Percentiles rank a stretch among this genome's conserved stretches.
phyloP scores from a whole-genome alignment of 163 green algal species.

The Scenedesmus sp. region DNA sequence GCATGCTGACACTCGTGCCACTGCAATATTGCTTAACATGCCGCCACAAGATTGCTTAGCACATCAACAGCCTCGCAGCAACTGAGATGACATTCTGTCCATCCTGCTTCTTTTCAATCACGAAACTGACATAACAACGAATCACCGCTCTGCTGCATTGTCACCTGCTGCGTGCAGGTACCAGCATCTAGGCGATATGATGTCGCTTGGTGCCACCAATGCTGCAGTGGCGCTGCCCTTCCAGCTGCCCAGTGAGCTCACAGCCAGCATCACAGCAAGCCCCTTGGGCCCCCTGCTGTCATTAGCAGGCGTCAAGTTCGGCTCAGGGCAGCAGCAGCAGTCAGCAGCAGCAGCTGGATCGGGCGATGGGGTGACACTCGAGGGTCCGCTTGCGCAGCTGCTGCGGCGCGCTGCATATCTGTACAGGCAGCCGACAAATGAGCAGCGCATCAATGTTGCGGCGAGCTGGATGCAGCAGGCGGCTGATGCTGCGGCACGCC shows the following conservation, averaged over 20 bases:
- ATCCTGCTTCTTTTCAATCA: too few species aligned
- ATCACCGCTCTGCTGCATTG: too few species aligned
- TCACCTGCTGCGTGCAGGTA: constrained; percentile 72
- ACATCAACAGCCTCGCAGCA: too few species aligned
- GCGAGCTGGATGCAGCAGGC: constrained; percentile 74
- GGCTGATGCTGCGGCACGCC: constrained; percentile 43
- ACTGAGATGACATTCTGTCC: too few species aligned
- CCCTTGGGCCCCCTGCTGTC: constrained; percentile 63
- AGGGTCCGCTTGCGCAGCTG: constrained; percentile 81
- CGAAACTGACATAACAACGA: too few species aligned
- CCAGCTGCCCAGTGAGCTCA: constrained; percentile 58
- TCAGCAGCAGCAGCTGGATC: not conserved
- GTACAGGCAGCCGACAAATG: constrained; percentile 92
- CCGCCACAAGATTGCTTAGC: too few species aligned
- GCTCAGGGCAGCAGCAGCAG: not conserved
- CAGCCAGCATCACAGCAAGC: constrained; percentile 39
- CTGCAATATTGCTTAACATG: too few species aligned
- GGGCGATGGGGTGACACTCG: constrained; percentile 78
- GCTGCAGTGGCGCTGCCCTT: constrained; percentile 91
- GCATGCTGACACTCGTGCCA: not conserved
- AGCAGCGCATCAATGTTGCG: constrained; percentile 84
- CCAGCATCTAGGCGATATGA: constrained; percentile 97
- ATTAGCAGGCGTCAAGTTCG: constrained; percentile 58
- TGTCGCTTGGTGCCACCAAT: constrained; percentile 86
- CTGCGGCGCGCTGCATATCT: constrained; percentile 90